Evolutionary conservation across 371 early-diverging fungal genomes (phyloP).

Genomic region (Mortierella sp.): DNA sequence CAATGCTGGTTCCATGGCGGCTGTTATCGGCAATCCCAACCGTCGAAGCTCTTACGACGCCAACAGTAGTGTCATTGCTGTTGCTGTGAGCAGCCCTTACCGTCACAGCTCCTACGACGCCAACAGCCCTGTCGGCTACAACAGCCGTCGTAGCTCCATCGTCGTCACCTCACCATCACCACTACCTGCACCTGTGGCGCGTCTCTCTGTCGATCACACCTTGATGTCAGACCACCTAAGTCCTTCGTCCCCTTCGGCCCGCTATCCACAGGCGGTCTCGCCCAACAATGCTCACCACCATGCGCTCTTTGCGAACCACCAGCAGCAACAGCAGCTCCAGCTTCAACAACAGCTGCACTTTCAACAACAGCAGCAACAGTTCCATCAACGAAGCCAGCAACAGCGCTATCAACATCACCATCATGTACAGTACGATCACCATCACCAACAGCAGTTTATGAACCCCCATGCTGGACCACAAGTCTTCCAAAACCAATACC

Average conservation of each 20-base stretch:
- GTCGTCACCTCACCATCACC: background rate
- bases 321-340: constrained; percentile 17
- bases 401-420: constrained; percentile 11
- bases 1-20: background rate
- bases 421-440: constrained; percentile 22
- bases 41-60: constrained; percentile 23
- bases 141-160: constrained; percentile 6
- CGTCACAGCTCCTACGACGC: constrained; percentile 17
- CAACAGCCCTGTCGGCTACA: background rate
- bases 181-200: background rate
- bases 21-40: constrained; percentile 2
- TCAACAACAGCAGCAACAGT: constrained; percentile 22
- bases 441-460: constrained; percentile 14
- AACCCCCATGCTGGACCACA: constrained; percentile 27
- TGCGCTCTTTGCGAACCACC: background rate
- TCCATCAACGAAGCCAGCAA: constrained; percentile 14
- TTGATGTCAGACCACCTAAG: constrained; percentile 1
- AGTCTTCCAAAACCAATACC: constrained; percentile 10
- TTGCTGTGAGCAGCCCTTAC: background rate
- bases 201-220: constrained; percentile 16
- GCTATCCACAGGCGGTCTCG: background rate
- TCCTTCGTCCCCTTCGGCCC: background rate
- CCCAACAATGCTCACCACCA: background rate
- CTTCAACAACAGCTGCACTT: background rate
- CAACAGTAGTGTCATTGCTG: background rate